Base-by-base conservation (phyloP, 345 rosid genomes). In the Ailanthus altissimus region DNA sequence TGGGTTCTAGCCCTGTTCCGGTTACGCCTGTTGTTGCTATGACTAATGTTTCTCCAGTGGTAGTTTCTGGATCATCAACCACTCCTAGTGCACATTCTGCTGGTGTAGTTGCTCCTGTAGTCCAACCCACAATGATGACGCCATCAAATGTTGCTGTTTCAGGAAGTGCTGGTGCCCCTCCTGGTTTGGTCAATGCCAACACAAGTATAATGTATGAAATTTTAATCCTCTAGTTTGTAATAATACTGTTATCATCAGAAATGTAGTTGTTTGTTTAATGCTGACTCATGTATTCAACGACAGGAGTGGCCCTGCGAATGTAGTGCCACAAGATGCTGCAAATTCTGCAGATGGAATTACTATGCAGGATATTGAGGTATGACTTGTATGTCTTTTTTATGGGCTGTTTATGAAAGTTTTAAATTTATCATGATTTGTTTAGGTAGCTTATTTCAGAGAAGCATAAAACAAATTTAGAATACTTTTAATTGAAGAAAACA, bases 1-100 rank as follows among this genome's bases (percentile, higher is more conserved):
- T 80, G 21, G 73, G 85, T 86, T 83, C 92, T 57, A 95, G 97
- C 82, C 97, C 93, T 42, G 75, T 83, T 81, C 83, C 88, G 62
- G 90, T 82, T 64, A 76, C 83, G 5, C 88, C 89, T 76, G 83
- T 77, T 73, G 86, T 78, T 75, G 53, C 89, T 58, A 75, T 47
- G 51, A 78, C 82, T 69, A 80, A 79, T 85, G 83, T 86, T 61
- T n/a, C 88, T 73, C 79, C 82, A n/a, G 66, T 46, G 47, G 77
- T 69, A 62, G 78, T 81, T 82, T 76, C 94, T 79, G 89, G 87
- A 82, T 67, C 94, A 78, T 73, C 88, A 74, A 45, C 72, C 51
- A 61, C 74, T 78, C 79, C 85, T 82, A 87, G 81, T 74, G 76
- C 81, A 43, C 86, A 79, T 49, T 59, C 89, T 58, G 57, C 78